A percentile compares a stretch with the other conserved stretches of the same genome.
These are phyloP conservation scores for Phellinidium pouzarii DNA, from an alignment of 1,284 basidiomycete genomes.

Conservation along the genomic window DNA sequence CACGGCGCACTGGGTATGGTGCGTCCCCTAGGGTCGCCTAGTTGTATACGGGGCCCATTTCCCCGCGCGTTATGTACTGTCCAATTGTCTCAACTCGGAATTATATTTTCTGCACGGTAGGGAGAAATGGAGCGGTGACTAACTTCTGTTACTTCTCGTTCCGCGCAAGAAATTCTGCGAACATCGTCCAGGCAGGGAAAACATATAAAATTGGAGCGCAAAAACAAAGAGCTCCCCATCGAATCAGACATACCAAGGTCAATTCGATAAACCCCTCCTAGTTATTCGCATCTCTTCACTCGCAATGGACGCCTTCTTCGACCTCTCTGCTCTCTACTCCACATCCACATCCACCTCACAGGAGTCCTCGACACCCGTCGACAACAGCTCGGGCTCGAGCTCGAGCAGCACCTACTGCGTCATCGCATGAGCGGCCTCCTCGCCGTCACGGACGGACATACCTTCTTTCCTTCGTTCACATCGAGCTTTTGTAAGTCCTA, in stretches of 20 bases:
- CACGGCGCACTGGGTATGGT: background rate
- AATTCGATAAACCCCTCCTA: background rate
- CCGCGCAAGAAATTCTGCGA: background rate
- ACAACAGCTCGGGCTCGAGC: background rate
- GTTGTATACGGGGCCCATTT: background rate
- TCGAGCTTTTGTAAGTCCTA: background rate
- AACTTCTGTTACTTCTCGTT: background rate
- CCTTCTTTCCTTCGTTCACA: background rate
- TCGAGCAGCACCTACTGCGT: slow-evolving; percentile 8
- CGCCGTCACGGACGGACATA: background rate
- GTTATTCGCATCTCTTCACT: background rate
- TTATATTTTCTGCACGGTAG: background rate
- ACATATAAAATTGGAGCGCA: background rate
- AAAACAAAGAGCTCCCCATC: background rate
- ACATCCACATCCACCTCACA: background rate
- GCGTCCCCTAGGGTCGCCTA: background rate
- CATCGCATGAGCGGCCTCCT: slow-evolving; percentile 5
- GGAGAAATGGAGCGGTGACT: background rate
- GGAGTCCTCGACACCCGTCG: slow-evolving; percentile 4
- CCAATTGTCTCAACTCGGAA: background rate
- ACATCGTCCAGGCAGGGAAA: background rate
- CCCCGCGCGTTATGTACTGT: background rate
- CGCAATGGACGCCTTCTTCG: slow-evolving; percentile 10
- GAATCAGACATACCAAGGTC: slow-evolving; percentile 2
- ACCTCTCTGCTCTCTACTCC: background rate